These are phyloP conservation scores for Fusarium floridanum DNA, from an alignment of 2,329 filamentous ascomycete species.

Conservation along the genomic window DNA sequence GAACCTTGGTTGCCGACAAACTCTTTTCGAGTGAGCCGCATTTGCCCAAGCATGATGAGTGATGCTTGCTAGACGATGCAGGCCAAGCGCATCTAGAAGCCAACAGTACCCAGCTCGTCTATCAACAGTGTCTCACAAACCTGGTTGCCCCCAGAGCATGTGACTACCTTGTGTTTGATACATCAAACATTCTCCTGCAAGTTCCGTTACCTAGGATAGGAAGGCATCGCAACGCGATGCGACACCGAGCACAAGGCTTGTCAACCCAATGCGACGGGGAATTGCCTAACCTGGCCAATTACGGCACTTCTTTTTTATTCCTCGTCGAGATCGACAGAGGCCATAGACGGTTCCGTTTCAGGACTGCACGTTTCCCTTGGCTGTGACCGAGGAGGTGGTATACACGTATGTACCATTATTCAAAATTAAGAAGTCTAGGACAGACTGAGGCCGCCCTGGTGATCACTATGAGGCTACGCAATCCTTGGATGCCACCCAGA, in stretches of 20 bases:
- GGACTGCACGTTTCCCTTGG: constrained; percentile 12
- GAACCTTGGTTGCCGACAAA: not conserved
- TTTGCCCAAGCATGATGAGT: not conserved
- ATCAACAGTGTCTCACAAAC: not conserved
- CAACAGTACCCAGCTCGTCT: not conserved
- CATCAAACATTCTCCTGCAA: not conserved
- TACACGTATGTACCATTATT: constrained; percentile 7
- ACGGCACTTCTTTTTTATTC: constrained; percentile 37
- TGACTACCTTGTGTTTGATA: not conserved
- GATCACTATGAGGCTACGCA: constrained; percentile 19
- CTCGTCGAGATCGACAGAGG: constrained; percentile 40
- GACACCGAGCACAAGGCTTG: not conserved
- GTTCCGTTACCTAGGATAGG: not conserved
- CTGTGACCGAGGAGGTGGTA: not conserved
- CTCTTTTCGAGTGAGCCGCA: not conserved
- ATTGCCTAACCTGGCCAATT: constrained; percentile 30
- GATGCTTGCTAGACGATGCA: not conserved
- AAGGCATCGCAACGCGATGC: constrained; percentile 6
- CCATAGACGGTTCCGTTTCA: constrained; percentile 34
- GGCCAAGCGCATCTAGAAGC: not conserved
- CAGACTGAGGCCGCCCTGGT: constrained; percentile 14
- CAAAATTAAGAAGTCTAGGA: constrained; percentile 18
- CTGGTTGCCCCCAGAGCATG: not conserved
- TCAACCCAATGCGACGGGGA: constrained; percentile 13
- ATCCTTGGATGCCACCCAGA: constrained; percentile 10